Evolutionary conservation across 2,329 filamentous ascomycete species (phyloP), one percentile per base, ranked within the genome.

Genomic region (Pochonia chlamydosporia): DNA sequence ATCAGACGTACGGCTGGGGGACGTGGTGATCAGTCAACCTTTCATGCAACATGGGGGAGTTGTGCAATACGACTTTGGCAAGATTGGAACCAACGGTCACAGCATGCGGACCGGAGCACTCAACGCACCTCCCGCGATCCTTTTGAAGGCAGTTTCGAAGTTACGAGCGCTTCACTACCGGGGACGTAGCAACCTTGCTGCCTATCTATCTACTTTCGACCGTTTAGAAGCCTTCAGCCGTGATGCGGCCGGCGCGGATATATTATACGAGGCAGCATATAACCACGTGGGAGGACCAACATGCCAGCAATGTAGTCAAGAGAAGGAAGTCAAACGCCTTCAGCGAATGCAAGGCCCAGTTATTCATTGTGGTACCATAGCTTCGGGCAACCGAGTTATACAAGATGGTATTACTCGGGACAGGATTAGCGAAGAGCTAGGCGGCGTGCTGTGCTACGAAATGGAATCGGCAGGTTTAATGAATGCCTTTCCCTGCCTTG

Each of bases 401-500:
- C 8, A 31, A 14, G 28, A 31, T 14, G 28, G 14, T 31, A 31
- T 31, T 14, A 31, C 9, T 31, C 14, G 28, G 14, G 28, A 31
- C 14, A 14, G 14, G 28, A 9, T 31, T 9, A 31, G 28, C 8
- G 8, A 14, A 14, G 28, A 31, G 28, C 28, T 31, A 9, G 28
- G 28, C 28, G 28, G 28, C 28, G 28, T 31, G 28, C 28, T 31
- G 8, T 31, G 28, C 28, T 31, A 9, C n/a, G n/a, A n/a, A n/a
- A n/a, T n/a, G n/a, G n/a, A n/a, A n/a, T n/a, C n/a, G n/a, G n/a
- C n/a, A n/a, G 28, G 28, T 14, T 31, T 31, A 9, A 9, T 31
- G 28, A 31, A 31, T 30, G 63, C 61, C 53, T 60, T 63, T 11
- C 57, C 59, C 1, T 62, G 52, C 20, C 40, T 68, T 2, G 54